phyloP scores from a whole-genome alignment of 192 early-diverging fungal species.

The Phlyctochytrium planicorne region DNA sequence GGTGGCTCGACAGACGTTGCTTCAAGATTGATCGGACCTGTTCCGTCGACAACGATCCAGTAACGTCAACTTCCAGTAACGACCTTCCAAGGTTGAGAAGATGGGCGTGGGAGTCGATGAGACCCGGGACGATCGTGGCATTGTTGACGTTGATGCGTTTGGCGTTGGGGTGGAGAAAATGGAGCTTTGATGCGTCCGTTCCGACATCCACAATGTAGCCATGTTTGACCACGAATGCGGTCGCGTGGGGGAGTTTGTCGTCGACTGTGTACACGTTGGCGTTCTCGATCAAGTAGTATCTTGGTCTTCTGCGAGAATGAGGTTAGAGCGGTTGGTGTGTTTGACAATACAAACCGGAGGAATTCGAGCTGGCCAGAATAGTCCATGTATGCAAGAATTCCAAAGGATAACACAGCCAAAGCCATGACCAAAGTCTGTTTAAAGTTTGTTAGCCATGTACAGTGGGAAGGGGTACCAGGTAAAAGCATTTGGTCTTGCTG shows the following conservation, averaged over 20 bases:
- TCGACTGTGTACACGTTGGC: conserved; percentile 44
- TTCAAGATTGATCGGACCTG: conserved; percentile 18
- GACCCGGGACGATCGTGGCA: conserved; percentile 41
- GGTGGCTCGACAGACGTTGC: conserved; percentile 29
- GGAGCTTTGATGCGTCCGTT: not conserved
- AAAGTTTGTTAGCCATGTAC: no score
- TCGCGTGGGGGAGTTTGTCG: conserved; percentile 17
- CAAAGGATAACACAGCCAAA: no score
- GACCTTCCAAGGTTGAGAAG: conserved; percentile 34
- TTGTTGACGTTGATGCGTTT: conserved; percentile 24
- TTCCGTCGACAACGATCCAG: conserved; percentile 9
- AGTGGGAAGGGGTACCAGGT: no score
- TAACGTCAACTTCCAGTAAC: conserved; percentile 31
- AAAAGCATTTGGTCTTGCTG: no score
- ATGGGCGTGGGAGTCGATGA: conserved; percentile 57
- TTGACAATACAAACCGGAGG: no score
- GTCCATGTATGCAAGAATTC: no score
- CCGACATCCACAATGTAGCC: conserved; percentile 43
- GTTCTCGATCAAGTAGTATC: conserved; percentile 39
- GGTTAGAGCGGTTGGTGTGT: no score
- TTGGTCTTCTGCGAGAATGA: no score
- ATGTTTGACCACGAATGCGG: conserved; percentile 42
- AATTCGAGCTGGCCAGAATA: no score
- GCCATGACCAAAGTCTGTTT: no score
- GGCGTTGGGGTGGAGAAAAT: not conserved